Base-by-base conservation (phyloP, 2,329 filamentous ascomycete species). In the Alternaria hordeiaustralica region DNA sequence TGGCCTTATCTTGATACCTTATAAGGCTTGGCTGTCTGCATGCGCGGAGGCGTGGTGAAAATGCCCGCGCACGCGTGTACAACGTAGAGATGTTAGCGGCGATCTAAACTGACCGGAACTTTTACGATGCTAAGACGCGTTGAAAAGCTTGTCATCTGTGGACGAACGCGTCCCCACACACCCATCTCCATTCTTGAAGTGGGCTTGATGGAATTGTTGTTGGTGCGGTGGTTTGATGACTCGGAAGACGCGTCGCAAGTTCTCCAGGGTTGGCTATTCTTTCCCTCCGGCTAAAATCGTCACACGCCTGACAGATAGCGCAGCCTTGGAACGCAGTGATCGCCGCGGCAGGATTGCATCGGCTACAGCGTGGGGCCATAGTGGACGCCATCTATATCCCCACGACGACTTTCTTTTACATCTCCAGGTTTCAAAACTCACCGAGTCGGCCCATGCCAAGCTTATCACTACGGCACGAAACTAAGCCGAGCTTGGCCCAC, bases 401-500 rank as follows among this genome's bases (percentile, higher is more conserved):
- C 66, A 70, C 63, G 61, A 67, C 53, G 46, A 30, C 47, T 55
- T 36, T 47, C 56, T 58, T 55, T 43, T 51, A 59, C 64, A 66
- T 58, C 61, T 59, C 60, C 63, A 64, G 49, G 74, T 76, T 76
- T 69, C 69, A 74, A 68, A 67, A 59, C 61, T 61, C 61, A 33
- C 63, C 63, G 45, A 55, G 64, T 65, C 64, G 46, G 59, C 68
- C 70, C 66, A 66, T 70, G 67, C 64, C 50, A 43, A 60, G 49
- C 44, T 23, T 20, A 28, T 25, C 30, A 49, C 7, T 28, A 49
- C 71, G 71, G 70, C 72, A 67, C 54, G 56, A 63, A 58, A 66
- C 66, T 63, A 25, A 66, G 66, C 70, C 71, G 70, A 69, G 67
- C 67, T 78, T 76, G 73, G 77, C 75, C 30, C 46, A 61, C 67